Evolutionary conservation across 345 rosid genomes (phyloP).

Genomic region (Aquilaria yunnanensis): DNA sequence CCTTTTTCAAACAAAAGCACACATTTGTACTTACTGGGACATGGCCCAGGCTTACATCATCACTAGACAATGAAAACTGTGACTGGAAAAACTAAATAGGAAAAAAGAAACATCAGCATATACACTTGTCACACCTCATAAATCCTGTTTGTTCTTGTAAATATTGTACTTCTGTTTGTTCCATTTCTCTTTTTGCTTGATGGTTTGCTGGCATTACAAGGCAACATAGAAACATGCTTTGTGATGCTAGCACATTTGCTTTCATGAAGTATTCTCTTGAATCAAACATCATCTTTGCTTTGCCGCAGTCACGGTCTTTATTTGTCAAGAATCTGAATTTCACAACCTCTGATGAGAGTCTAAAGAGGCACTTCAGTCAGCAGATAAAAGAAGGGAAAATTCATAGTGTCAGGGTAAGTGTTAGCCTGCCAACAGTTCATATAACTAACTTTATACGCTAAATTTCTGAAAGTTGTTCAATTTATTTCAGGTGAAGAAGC

Average conservation of each 20-base stretch:
- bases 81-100: no score
- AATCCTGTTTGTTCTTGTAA: no score
- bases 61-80: no score
- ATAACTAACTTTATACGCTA: no score
- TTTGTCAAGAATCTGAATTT: constrained; percentile 89
- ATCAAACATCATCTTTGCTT: constrained; percentile 14
- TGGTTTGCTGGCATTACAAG: not conserved
- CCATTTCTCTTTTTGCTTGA: not conserved
- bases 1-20: no score
- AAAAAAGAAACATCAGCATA: no score
- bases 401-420: constrained; percentile 69
- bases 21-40: no score
- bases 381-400: constrained; percentile 68
- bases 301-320: constrained; percentile 71
- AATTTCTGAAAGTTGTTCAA: no score
- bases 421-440: not conserved
- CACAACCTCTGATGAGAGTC: constrained; percentile 75
- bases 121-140: no score
- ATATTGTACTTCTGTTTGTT: constrained; percentile 1
- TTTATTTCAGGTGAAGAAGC: constrained; percentile 63
- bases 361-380: constrained; percentile 63
- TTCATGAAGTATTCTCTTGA: not conserved
- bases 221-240: no score
- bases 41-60: no score
- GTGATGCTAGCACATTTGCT: no score